Conservation (phyloP, 805 yeast species). For the Starmera pachycereana region DNA sequence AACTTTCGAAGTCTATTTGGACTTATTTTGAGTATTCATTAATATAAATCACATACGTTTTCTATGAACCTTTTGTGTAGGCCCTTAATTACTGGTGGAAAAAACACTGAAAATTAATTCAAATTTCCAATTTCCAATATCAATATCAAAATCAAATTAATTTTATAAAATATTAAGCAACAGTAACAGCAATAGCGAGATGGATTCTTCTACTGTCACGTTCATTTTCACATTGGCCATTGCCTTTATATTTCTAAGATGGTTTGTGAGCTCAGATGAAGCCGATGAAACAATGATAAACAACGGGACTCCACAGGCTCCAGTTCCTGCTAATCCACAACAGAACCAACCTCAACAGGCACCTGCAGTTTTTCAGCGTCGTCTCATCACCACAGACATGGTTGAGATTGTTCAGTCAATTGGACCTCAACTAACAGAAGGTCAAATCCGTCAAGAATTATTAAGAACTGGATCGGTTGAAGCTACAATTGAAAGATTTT, state of each 20-base stretch:
- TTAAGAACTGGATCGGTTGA: constrained; percentile 74
- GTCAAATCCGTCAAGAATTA: constrained; percentile 66
- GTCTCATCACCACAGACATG: constrained; percentile 61
- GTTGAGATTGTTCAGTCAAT: constrained; percentile 75
- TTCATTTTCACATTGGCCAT: constrained; percentile 37
- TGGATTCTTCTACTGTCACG: constrained; percentile 47
- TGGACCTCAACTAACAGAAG: constrained; percentile 62
- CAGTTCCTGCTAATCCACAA: constrained; percentile 2
- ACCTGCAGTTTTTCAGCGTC: constrained; percentile 19
- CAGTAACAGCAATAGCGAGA: neutral
- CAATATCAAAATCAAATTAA: neutral
- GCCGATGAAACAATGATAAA: constrained; percentile 3
- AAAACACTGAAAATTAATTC: too few species aligned
- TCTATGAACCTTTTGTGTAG: neutral
- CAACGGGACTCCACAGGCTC: neutral
- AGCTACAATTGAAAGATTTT: constrained; percentile 61
- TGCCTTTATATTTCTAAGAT: constrained; percentile 51
- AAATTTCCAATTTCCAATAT: too few species aligned
- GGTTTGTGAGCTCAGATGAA: constrained; percentile 52
- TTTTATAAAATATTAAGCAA: neutral
- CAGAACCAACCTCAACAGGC: constrained; percentile 4
- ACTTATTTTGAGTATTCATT: too few species aligned
- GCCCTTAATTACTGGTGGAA: too few species aligned
- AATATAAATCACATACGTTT: too few species aligned
- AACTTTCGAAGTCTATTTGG: too few species aligned